Base-by-base conservation (phyloP, 2,329 filamentous ascomycete genomes). In the Penicillium italicum region DNA sequence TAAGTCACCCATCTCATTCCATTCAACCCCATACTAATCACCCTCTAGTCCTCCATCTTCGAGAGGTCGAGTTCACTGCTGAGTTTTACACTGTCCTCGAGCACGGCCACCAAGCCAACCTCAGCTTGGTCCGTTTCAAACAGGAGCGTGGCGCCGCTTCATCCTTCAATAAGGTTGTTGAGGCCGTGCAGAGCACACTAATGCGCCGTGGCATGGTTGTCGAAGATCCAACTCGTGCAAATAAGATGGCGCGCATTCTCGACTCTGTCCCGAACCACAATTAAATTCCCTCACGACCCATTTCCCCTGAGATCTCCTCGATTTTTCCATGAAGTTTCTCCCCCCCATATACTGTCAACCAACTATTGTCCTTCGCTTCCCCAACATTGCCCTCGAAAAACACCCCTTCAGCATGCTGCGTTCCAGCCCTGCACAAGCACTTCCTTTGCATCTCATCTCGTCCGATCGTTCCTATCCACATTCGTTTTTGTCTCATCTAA, bases 91-190 rank as follows among this genome's bases (percentile, higher is more conserved):
- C 88, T 1, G 88, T 96, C 36, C 88, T 96, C 59, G 90, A 96
- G 75, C 89, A 94, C 68, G 90, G 90, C 45, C 87, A 84, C 66
- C 86, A 85, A 61, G 86, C 85, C 43, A 87, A 87, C 44, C 81
- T 97, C 51, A 89, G 88, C 71, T 85, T 97, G 61, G 85, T 90
- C 30, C 87, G 90, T 34, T 90, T 97, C 71, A 93, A 89, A 1
- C 92, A 97, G 69, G 91, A 94, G 69, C 87, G 87, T 55, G 94
- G 93, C n/a, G 92, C 93, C 1, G 91, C 90, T 36, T 94, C 88
- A 66, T 94, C 89, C 64, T 96, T 97, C 76, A 83, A 90, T 70
- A 86, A 85, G 68, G 89, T 96, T 10, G 83, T 95, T 26, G 88
- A 91, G 56, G 88, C 88, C 3, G 80, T 97, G 64, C 82, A 87